These are phyloP conservation scores for Coemansia guatemalensis DNA, from an alignment of 192 early-diverging fungal genomes.

Conservation along the genomic window DNA sequence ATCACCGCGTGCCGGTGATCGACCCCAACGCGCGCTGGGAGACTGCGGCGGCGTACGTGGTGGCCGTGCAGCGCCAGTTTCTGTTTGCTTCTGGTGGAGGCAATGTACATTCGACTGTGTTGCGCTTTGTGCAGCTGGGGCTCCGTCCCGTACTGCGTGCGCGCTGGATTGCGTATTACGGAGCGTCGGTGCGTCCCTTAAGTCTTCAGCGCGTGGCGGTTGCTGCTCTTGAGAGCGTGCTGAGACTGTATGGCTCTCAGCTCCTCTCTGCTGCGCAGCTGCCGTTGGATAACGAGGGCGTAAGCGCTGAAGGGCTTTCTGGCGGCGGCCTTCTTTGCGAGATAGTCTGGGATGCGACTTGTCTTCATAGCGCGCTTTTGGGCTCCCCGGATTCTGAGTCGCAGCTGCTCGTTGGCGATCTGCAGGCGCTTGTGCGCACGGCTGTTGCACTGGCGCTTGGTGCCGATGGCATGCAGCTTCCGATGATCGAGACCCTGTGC, in stretches of 20 bases:
- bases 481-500: constrained; percentile 24
- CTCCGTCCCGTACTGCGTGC: constrained; percentile 37
- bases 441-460: constrained; percentile 5
- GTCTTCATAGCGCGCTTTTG: constrained; percentile 19
- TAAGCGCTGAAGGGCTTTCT: not conserved
- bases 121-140: constrained; percentile 13
- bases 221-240: constrained; percentile 28
- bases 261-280: not conserved
- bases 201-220: constrained; percentile 34
- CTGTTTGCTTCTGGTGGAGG: constrained; percentile 26
- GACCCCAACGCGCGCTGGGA: constrained; percentile 49
- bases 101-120: constrained; percentile 9
- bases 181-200: not conserved
- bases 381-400: not conserved
- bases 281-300: not conserved
- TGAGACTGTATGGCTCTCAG: constrained; percentile 37
- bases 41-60: constrained; percentile 26
- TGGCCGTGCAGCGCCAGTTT: constrained; percentile 40
- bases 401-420: constrained; percentile 2
- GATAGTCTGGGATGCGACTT: constrained; percentile 45
- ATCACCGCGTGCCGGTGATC: constrained; percentile 2
- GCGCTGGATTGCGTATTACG: constrained; percentile 13
- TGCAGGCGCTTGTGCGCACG: constrained; percentile 30
- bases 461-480: not conserved
- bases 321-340: constrained; percentile 23